Conservation (phyloP, 2,329 filamentous ascomycete species). For the Talaromyces funiculosus region DNA sequence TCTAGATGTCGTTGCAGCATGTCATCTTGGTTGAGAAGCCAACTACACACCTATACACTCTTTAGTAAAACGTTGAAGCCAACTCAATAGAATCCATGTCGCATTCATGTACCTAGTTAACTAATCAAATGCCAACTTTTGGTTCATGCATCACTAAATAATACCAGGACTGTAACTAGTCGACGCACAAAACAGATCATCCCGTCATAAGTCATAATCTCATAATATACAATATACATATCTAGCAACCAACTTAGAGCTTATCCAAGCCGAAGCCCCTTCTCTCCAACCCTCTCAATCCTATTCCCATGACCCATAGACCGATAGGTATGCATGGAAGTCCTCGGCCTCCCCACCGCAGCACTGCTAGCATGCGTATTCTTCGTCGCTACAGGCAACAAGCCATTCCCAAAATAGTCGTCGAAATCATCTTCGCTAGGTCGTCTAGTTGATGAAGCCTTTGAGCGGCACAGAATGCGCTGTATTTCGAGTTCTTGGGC, state of each 20-base stretch:
- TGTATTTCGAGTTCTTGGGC: conserved; percentile 8
- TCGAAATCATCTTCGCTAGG: background rate
- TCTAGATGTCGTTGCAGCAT: too few species aligned
- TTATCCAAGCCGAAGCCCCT: background rate
- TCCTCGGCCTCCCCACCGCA: background rate
- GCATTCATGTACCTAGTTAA: too few species aligned
- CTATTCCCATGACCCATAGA: background rate
- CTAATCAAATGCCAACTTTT: background rate
- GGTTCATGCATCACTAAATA: background rate
- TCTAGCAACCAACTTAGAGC: too few species aligned
- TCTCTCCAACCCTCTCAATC: background rate
- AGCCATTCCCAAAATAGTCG: conserved; percentile 9
- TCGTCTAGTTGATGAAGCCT: background rate
- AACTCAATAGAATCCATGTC: too few species aligned
- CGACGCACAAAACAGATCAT: background rate
- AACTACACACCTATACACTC: too few species aligned
- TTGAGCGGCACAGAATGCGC: conserved; percentile 6
- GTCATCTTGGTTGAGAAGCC: background rate
- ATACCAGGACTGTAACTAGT: too few species aligned
- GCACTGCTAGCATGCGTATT: conserved; percentile 1
- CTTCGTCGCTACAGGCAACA: conserved; percentile 10
- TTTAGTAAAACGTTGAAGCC: too few species aligned
- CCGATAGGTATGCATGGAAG: conserved; percentile 7
- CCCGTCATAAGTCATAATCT: background rate
- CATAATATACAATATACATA: conserved; percentile 1